phyloP scores from a whole-genome alignment of 176 grass and related monocot genomes.

The Thinopyrum elongatum region DNA sequence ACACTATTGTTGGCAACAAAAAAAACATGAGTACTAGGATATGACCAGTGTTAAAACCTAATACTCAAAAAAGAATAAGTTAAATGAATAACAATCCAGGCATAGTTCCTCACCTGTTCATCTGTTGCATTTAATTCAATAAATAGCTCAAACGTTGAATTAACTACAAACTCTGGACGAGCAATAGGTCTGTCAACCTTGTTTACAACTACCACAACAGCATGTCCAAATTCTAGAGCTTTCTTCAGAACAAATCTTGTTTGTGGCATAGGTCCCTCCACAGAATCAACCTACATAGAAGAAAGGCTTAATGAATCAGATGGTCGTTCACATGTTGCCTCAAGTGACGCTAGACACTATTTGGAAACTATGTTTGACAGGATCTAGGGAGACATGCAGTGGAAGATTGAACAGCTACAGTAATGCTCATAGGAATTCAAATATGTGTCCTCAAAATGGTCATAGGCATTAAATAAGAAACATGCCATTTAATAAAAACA shows the following conservation, averaged over 20 bases:
- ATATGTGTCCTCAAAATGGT: background rate
- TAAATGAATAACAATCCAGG: background rate
- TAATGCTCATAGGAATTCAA: slow-evolving; percentile 13
- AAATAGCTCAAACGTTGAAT: slow-evolving; percentile 98
- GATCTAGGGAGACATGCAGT: slow-evolving; percentile 8
- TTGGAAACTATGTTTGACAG: slow-evolving; percentile 16
- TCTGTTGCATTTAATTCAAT: slow-evolving; percentile 98
- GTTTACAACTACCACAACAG: slow-evolving; percentile 97
- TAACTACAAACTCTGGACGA: slow-evolving; percentile 93
- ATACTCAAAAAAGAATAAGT: slow-evolving; percentile 28
- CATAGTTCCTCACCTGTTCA: slow-evolving; percentile 73
- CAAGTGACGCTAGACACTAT: background rate
- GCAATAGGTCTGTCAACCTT: slow-evolving; percentile 90
- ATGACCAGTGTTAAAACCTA: background rate
- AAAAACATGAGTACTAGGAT: slow-evolving; percentile 25
- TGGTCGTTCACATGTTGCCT: background rate
- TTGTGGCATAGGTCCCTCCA: slow-evolving; percentile 99
- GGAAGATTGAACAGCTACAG: slow-evolving; percentile 17
- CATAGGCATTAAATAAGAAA: slow-evolving; percentile 6
- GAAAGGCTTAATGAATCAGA: slow-evolving; percentile 26
- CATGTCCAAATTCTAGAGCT: slow-evolving; percentile 96
- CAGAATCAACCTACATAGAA: slow-evolving; percentile 85
- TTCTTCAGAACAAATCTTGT: slow-evolving; percentile 99
- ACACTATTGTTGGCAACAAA: slow-evolving; percentile 56
- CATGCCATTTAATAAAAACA: background rate